phyloP scores from a whole-genome alignment of 768 basidiomycete species.

The Amanita jacksonii region DNA sequence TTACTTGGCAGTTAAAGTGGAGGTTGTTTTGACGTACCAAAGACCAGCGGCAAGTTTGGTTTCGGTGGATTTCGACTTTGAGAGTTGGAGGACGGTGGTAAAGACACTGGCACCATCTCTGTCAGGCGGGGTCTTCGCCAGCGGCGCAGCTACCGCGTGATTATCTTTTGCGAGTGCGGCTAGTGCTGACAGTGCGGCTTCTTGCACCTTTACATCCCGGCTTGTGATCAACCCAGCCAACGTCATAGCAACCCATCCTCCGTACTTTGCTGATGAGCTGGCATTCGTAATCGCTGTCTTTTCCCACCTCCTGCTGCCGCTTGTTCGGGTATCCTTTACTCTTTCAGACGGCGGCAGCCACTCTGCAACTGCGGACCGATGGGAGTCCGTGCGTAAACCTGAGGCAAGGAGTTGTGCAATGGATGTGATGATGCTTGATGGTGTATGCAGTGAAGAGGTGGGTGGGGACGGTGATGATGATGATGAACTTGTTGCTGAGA shows the following conservation, averaged over 20 bases:
- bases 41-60: conserved; percentile 64
- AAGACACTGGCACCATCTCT: conserved; percentile 30
- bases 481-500: conserved; percentile 29
- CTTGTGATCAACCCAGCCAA: conserved; percentile 38
- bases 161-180: conserved; percentile 63
- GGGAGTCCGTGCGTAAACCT: conserved; percentile 36
- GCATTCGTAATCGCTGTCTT: conserved; percentile 34
- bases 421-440: conserved; percentile 31
- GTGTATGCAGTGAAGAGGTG: conserved; percentile 9
- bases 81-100: conserved; percentile 35
- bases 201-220: conserved; percentile 58
- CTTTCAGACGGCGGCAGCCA: conserved; percentile 58
- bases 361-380: conserved; percentile 42
- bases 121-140: conserved; percentile 36
- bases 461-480: background rate
- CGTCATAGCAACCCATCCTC: conserved; percentile 52
- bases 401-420: conserved; percentile 52
- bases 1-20: background rate
- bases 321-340: conserved; percentile 27
- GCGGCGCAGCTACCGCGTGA: conserved; percentile 33
- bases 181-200: conserved; percentile 54
- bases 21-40: conserved; percentile 45
- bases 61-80: conserved; percentile 49
- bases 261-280: conserved; percentile 30
- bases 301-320: conserved; percentile 67